Base-by-base conservation (phyloP, 108 stramenopile genomes). In the Cyclostephanos tholiformis region DNA sequence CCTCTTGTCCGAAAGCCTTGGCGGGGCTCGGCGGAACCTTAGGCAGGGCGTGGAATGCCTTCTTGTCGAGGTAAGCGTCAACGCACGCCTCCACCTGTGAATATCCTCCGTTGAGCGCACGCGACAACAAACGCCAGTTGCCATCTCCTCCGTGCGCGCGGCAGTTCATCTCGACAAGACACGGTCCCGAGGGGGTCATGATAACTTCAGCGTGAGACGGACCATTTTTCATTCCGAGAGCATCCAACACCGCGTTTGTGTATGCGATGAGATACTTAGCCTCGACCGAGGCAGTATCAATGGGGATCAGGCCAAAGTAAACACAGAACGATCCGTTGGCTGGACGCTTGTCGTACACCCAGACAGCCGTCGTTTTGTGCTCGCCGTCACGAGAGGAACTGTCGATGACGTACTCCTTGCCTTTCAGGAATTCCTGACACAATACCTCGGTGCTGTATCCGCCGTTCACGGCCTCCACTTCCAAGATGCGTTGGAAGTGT, bases 71-170 rank as follows among this genome's bases (percentile, higher is more conserved):
- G 64, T 88, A 94, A 19, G 86, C 72, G 75, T 95, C 93, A 20
- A 92, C 88, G 44, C 93, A 89, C 17, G 86, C 93, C 57, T 89
- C 90, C 20, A 96, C 91, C 79, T 98, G 95, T 23, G 88, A 91
- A 64, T 93, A 92, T 25, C 95, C 95, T 19, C 90, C 91, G 43
- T 77, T 87, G 58, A 93, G 53, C 20, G 87, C 85, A 10, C 77
- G 53, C 27, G 76, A 84, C 19, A 98, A 76, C 9, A 89, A 87
- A 20, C 82, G 55, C 94, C 95, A 98, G 22, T 87, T 96, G 46
- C 96, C 97, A 77, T 97, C 94, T 48, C 96, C 97, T 14, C 97
- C 97, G 71, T 97, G 97, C 53, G 89, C 90, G 29, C 97, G 88
- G 63, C 95, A 91, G 48, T 97, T 97, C 80, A 97, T 95, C 78